phyloP scores from a whole-genome alignment of 2,329 filamentous ascomycete species.

The Beauveria australis region DNA sequence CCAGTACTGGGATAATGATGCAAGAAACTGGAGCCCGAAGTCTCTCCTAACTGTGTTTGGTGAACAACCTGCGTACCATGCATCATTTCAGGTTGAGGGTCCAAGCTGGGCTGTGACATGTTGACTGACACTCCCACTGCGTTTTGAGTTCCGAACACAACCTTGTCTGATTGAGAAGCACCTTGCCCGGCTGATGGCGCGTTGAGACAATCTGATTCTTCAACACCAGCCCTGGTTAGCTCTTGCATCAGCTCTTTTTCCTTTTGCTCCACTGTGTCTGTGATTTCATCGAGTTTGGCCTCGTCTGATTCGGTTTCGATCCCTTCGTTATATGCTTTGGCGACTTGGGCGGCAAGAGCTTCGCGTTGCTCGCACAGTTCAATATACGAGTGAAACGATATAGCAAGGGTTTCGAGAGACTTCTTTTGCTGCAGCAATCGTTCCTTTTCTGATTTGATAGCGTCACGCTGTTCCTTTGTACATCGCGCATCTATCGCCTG shows the following conservation, averaged over 20 bases:
- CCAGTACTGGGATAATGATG: slow-evolving; percentile 11
- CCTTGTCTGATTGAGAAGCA: slow-evolving; percentile 13
- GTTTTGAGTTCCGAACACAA: slow-evolving; percentile 38
- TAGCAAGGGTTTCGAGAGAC: slow-evolving; percentile 32
- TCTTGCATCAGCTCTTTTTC: slow-evolving; percentile 33
- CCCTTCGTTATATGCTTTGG: slow-evolving; percentile 41
- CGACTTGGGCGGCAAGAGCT: slow-evolving; percentile 37
- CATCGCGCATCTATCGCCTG: slow-evolving; percentile 39
- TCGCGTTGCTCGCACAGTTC: slow-evolving; percentile 36
- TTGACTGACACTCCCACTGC: slow-evolving; percentile 21
- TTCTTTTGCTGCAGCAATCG: slow-evolving; percentile 37
- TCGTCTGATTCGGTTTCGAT: slow-evolving; percentile 46
- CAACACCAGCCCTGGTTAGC: slow-evolving; percentile 38
- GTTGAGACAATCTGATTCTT: slow-evolving; percentile 31
- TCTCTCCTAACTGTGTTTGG: slow-evolving; percentile 39
- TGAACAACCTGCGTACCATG: slow-evolving; percentile 40
- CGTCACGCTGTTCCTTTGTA: slow-evolving; percentile 35
- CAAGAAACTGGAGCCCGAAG: slow-evolving; percentile 18
- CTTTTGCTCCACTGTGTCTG: slow-evolving; percentile 34
- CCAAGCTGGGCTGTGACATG: slow-evolving; percentile 26
- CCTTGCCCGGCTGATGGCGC: slow-evolving; percentile 12
- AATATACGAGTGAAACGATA: slow-evolving; percentile 34
- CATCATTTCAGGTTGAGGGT: slow-evolving; percentile 23
- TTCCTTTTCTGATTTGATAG: slow-evolving; percentile 43
- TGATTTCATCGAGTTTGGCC: slow-evolving; percentile 38